Conservation (phyloP, 169 alveolate genomes). For the Plasmodium coatneyi region DNA sequence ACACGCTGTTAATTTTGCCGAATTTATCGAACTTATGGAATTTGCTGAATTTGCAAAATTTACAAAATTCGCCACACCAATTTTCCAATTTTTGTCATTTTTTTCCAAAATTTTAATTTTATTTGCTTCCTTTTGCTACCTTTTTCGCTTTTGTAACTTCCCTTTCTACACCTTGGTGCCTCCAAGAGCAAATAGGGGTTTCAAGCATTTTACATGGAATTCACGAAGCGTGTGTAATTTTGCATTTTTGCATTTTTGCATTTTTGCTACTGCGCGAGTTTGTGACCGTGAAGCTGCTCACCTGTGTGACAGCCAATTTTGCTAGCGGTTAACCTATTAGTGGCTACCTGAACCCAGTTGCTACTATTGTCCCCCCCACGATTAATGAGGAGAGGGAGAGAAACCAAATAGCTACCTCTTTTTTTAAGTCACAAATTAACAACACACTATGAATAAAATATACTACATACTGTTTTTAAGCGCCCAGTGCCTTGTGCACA, state of each 20-base stretch:
- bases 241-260: neutral
- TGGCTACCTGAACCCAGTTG: neutral
- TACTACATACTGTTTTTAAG: slow-evolving; percentile 36
- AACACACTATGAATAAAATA: slow-evolving; percentile 39
- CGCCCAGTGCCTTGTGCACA: slow-evolving; percentile 15
- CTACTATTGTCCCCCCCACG: neutral
- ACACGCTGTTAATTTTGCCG: neutral
- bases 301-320: neutral
- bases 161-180: neutral
- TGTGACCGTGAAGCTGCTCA: neutral
- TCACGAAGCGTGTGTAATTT: neutral
- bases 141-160: neutral
- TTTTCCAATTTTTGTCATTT: neutral
- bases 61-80: neutral
- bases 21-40: neutral
- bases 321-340: neutral
- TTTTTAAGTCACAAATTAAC: slow-evolving; percentile 10
- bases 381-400: neutral
- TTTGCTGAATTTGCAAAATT: neutral
- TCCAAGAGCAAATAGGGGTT: neutral
- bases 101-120: slow-evolving; percentile 2
- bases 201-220: neutral
- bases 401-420: neutral
- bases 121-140: neutral
- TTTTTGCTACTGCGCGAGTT: neutral